Conservation (phyloP, 441 rosid species). For the Rhodomyrtus psidioides region DNA sequence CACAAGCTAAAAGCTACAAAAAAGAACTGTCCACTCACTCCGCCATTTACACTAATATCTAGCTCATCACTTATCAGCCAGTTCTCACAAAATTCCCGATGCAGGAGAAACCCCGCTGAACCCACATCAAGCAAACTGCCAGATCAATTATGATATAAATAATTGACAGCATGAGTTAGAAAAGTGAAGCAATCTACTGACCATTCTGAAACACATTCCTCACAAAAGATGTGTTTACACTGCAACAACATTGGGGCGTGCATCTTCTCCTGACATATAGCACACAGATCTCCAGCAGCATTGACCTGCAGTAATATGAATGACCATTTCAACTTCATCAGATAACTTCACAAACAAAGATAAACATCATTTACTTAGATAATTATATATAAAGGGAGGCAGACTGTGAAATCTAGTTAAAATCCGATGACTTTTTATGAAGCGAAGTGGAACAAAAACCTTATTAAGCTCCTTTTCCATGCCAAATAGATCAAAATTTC, state of each 20-base stretch:
- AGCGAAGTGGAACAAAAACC: neutral
- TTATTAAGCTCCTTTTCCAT: neutral
- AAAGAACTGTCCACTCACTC: neutral
- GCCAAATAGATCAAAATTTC: neutral
- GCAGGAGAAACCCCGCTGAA: neutral
- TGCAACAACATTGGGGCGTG: conserved; percentile 43
- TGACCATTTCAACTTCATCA: neutral
- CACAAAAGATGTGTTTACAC: conserved; percentile 61
- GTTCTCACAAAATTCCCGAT: neutral
- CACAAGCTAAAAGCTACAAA: neutral
- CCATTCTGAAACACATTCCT: conserved; percentile 66
- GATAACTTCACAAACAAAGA: neutral
- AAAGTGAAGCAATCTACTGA: conserved; percentile 15
- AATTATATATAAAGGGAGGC: neutral
- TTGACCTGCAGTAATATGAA: conserved; percentile 25
- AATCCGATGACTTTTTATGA: neutral
- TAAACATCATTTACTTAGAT: neutral
- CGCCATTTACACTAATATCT: neutral
- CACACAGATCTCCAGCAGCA: conserved; percentile 56
- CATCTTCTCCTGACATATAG: conserved; percentile 72
- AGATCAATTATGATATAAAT: neutral
- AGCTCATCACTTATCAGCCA: neutral
- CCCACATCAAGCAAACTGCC: neutral
- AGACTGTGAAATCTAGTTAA: neutral
- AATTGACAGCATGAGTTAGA: neutral